Conservation (phyloP, 2,329 filamentous ascomycete species). For the Colletotrichum karsti region DNA sequence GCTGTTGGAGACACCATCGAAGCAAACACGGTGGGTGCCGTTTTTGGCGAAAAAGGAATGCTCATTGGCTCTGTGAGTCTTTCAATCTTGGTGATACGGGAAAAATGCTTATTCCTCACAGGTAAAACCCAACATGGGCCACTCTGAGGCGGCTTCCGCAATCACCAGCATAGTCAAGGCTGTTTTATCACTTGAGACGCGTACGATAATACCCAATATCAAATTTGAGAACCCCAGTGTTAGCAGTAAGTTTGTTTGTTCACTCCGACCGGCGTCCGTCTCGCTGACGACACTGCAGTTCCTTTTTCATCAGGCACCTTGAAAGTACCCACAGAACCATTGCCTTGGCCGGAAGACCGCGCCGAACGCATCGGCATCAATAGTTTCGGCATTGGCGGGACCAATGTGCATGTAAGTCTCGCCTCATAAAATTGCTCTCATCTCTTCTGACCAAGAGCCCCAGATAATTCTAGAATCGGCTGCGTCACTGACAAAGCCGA, state of each 20-base stretch:
- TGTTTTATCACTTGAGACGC: constrained; percentile 34
- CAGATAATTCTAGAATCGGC: constrained; percentile 24
- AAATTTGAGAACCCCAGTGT: constrained; percentile 26
- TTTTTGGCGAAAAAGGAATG: constrained; percentile 38
- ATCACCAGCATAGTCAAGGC: constrained; percentile 41
- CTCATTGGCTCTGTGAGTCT: constrained; percentile 35
- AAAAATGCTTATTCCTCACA: constrained; percentile 31
- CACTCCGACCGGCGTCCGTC: not conserved
- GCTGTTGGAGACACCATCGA: constrained; percentile 49
- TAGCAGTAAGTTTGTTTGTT: not conserved
- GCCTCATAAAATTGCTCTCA: too few relatives aligned
- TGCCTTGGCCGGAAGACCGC: constrained; percentile 35
- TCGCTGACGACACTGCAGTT: not conserved
- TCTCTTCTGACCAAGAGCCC: not conserved
- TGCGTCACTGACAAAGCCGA: not conserved
- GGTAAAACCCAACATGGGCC: constrained; percentile 49
- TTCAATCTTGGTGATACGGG: accelerated
- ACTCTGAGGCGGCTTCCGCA: constrained; percentile 44
- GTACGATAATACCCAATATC: constrained; percentile 28
- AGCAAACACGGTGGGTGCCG: constrained; percentile 40
- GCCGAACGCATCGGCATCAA: constrained; percentile 44
- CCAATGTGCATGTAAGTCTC: constrained; percentile 44
- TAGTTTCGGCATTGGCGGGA: constrained; percentile 48
- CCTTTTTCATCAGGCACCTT: constrained; percentile 34
- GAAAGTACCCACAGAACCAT: constrained; percentile 35